Base-by-base conservation (phyloP, 225 moss, liverwort and hornwort genomes). In the Physcomitrium patens region DNA sequence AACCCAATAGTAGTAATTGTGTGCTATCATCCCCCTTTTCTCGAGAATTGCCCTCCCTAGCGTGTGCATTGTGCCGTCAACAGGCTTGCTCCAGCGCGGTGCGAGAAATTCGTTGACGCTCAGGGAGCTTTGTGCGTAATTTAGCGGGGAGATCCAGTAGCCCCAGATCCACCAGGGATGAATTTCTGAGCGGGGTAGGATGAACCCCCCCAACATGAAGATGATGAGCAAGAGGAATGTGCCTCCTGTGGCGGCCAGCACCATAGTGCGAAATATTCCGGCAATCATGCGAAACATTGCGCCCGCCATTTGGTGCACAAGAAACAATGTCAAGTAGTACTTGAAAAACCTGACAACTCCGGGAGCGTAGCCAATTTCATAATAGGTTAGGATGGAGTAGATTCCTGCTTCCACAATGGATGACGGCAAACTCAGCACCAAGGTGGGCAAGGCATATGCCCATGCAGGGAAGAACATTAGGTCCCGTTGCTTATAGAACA, bases 1-100 rank as follows among this genome's bases (percentile, higher is more conserved):
- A 13, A 90, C 27, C 84, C 86, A 77, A 44, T 80, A 86, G 82
- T 86, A 90, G 45, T 75, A 83, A 17, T 22, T 42, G 50, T 77
- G 50, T 11, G 76, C 60, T 14, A 51, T 61, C 5, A 77, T 63
- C 9, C 76, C 76, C 48, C 50, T 54, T 37, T 62, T 69, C 7
- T 47, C 14, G 17, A 77, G 69, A 68, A 77, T 69, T 15, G 61
- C 61, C 37, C 69, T 12, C 52, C 76, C 76, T 1, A 77, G 61
- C 7, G 76, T 37, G 3, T 42, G 12, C 18, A 8, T 50, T 54
- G 68, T 27, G 10, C 43, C 62, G 8, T 10, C 18, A 20, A 69
- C 10, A 50, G 37, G 45, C 76, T 61, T 26, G 58, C 28, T 61
- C 76, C 76, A 77, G 22, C 69, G 76, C 2, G 76, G 76, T 18